These are phyloP conservation scores for Sugiyamaella chiloensis DNA, from an alignment of 805 yeast species.

Conservation along the genomic window DNA sequence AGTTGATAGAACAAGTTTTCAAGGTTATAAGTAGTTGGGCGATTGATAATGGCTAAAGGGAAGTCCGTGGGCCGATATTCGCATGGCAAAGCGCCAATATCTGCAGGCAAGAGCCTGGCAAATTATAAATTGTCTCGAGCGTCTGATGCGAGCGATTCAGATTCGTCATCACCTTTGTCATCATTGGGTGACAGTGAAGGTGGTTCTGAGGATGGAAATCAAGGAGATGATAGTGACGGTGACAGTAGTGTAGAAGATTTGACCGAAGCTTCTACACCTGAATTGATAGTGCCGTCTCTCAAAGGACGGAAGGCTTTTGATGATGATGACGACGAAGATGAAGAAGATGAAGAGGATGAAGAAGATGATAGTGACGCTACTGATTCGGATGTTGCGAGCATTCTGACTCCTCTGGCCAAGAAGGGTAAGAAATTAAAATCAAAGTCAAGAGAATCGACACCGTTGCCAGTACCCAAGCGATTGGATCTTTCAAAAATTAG, in stretches of 20 bases:
- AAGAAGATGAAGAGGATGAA: constrained; percentile 42
- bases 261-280: constrained; percentile 18
- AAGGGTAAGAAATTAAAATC: not conserved
- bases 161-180: constrained; percentile 12
- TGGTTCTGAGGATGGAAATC: constrained; percentile 40
- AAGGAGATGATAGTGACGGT: constrained; percentile 40
- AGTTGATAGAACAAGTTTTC: too few species aligned
- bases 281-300: constrained; percentile 10
- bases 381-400: constrained; percentile 11
- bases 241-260: constrained; percentile 34
- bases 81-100: constrained; percentile 3
- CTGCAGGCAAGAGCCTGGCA: constrained; percentile 18
- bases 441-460: constrained; percentile 8
- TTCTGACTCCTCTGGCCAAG: not conserved
- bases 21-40: not conserved
- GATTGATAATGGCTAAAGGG: constrained; percentile 10
- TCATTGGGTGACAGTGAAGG: constrained; percentile 20
- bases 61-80: constrained; percentile 6
- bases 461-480: constrained; percentile 22
- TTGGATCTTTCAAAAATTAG: constrained; percentile 19
- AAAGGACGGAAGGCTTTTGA: not conserved
- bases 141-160: constrained; percentile 6
- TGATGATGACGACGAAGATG: constrained; percentile 31
- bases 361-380: constrained; percentile 18
- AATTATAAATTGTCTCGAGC: constrained; percentile 8